These are phyloP conservation scores for Penicillium angulare DNA, from an alignment of 495 filamentous ascomycete genomes.

Conservation along the genomic window DNA sequence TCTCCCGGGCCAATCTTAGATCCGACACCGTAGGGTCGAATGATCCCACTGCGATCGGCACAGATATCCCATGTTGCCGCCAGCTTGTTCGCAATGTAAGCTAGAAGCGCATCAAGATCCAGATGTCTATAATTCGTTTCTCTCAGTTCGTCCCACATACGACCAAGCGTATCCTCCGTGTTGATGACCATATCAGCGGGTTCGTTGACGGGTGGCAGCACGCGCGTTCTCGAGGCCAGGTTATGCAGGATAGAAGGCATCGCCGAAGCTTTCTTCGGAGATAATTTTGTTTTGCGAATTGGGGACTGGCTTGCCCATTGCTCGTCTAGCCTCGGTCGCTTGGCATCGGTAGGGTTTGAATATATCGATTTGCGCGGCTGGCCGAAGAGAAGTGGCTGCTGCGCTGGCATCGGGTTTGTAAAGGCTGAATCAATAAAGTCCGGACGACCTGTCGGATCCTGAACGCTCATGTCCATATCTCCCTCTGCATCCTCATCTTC, in stretches of 20 bases:
- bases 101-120: slow-evolving; percentile 53
- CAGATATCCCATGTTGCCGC: slow-evolving; percentile 57
- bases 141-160: slow-evolving; percentile 56
- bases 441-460: slow-evolving; percentile 17
- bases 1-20: slow-evolving; percentile 61
- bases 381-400: slow-evolving; percentile 2
- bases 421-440: slow-evolving; percentile 38
- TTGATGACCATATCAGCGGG: slow-evolving; percentile 43
- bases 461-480: slow-evolving; percentile 24
- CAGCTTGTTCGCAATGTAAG: slow-evolving; percentile 54
- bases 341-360: slow-evolving; percentile 41
- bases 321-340: slow-evolving; percentile 46
- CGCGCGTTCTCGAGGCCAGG: slow-evolving; percentile 33
- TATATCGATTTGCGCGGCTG: slow-evolving; percentile 38
- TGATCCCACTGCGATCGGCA: slow-evolving; percentile 36
- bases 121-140: slow-evolving; percentile 52
- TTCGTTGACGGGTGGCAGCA: slow-evolving; percentile 35
- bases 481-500: too few relatives aligned
- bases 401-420: slow-evolving; percentile 22
- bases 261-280: slow-evolving; percentile 48
- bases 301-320: slow-evolving; percentile 40
- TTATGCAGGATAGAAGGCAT: slow-evolving; percentile 49
- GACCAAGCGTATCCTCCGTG: slow-evolving; percentile 42
- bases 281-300: slow-evolving; percentile 35
- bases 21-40: slow-evolving; percentile 52